Conservation (phyloP, 305 asterid genomes). For the Fraxinus ornus region DNA sequence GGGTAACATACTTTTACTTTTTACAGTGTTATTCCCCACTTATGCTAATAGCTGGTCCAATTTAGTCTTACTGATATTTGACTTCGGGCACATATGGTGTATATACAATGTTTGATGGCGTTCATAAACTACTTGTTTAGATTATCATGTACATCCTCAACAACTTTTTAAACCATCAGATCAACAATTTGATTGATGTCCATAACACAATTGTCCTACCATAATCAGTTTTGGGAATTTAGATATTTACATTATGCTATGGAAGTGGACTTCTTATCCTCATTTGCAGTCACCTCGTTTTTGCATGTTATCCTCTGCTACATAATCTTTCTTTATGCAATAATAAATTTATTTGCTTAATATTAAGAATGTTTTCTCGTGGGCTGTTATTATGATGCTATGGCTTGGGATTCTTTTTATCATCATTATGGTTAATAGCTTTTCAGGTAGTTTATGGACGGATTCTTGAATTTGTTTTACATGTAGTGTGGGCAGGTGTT, state of each 20-base stretch:
- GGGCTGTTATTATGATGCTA: constrained; percentile 6
- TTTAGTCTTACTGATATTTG: not conserved
- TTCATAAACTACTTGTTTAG: not conserved
- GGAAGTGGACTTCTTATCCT: constrained; percentile 7
- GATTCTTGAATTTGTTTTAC: not conserved
- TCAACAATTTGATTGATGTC: not conserved
- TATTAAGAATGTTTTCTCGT: not conserved
- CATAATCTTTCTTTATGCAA: not conserved
- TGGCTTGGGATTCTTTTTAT: not conserved
- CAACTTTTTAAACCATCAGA: constrained; percentile 1
- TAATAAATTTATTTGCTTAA: not conserved
- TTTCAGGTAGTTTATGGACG: not conserved
- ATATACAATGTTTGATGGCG: not conserved
- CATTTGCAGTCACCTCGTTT: constrained; percentile 9
- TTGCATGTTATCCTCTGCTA: not conserved
- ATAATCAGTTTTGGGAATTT: not conserved
- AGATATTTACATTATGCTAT: not conserved
- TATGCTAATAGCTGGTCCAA: not conserved
- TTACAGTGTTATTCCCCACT: not conserved
- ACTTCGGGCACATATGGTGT: constrained; percentile 10
- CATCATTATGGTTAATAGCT: constrained; percentile 16
- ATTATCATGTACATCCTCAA: not conserved
- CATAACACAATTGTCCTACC: not conserved
- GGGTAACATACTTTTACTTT: constrained; percentile 49
- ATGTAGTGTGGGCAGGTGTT: not conserved